Conservation (phyloP, 1,139 yeast species). For the Casaregolazyma lundiana region DNA sequence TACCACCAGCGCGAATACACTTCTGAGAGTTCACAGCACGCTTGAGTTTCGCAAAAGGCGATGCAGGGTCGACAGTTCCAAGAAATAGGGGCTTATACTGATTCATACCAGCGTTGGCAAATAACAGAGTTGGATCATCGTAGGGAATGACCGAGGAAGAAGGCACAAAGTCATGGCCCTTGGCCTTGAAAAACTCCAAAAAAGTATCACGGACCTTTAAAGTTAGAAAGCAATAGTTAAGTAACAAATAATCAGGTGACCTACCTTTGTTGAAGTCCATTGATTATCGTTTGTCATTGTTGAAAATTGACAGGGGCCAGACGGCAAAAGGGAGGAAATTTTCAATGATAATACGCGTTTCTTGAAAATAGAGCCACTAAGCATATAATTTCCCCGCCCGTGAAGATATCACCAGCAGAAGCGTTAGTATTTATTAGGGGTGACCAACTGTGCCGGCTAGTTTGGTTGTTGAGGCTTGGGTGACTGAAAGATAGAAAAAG, state of each 20-base stretch:
- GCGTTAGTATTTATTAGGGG: background rate
- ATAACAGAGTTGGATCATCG: constrained; percentile 92
- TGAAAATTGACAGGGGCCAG: constrained; percentile 15
- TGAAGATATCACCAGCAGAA: background rate
- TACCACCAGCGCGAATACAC: constrained; percentile 99
- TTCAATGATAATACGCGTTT: background rate
- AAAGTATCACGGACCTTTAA: constrained; percentile 75
- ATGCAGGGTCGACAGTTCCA: constrained; percentile 94
- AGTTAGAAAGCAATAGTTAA: constrained; percentile 2
- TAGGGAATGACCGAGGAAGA: constrained; percentile 95
- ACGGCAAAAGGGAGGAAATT: constrained; percentile 30
- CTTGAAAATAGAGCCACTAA: background rate
- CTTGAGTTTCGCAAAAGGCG: constrained; percentile 76
- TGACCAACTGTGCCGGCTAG: background rate
- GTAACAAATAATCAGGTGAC: background rate
- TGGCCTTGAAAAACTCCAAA: constrained; percentile 67
- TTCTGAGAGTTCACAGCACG: constrained; percentile 95
- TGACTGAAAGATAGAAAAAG: background rate
- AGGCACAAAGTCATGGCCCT: constrained; percentile 75
- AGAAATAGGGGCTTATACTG: constrained; percentile 95
- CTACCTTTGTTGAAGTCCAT: constrained; percentile 12
- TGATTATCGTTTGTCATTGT: background rate
- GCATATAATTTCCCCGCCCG: background rate
- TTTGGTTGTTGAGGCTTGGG: background rate
- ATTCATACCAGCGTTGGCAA: constrained; percentile 98